Evolutionary conservation across 2,329 filamentous ascomycete species (phyloP), one percentile per base, ranked within the genome.

Genomic region (Aspergillus niger): DNA sequence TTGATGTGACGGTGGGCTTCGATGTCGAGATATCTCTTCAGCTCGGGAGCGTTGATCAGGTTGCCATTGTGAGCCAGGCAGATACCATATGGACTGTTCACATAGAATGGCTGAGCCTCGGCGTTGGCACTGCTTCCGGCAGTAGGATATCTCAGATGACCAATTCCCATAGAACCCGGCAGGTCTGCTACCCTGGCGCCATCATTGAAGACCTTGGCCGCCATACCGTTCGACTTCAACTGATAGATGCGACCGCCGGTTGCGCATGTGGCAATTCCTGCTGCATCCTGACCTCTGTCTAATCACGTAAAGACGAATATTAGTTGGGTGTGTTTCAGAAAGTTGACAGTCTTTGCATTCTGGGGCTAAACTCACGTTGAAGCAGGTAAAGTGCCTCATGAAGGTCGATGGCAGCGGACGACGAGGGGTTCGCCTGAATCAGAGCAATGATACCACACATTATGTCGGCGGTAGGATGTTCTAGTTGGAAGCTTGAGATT

Each of bases 101-200:
- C 91, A 73, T 95, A 97, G 77, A 97, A 96, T 0, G 93, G 93
- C 77, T 97, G 92, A 10, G 91, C 91, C 77, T 97, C 92, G 7
- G 91, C 88, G 71, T 91, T 94, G 60, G 86, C 86, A 67, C 89
- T 91, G 74, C 89, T 95, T 59, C 93, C 93, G 11, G 91, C 90
- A 7, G 93, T 97, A 10, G 93, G 93, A 77, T 97, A 97, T 74
- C 93, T 84, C 67, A 97, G 78, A 76, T 97, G 93, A 44, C 86
- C 90, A 62, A 97, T 83, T 63, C 91, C 92, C 90, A 95, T 93
- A 77, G 86, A 94, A 36, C 92, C 92, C 11, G 91, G 90, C 55
- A 95, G 83, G 70, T 92, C 87, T 52, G 85, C 80, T 43, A 93
- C 83, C 63, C 90, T 85, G 61, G 86, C 84, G 66, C 91, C 92